Percentiles rank a stretch among this genome's conserved stretches.
These are phyloP conservation scores for Cymbomonas tetramitiformis DNA, from an alignment of 139 green algal genomes.

Conservation along the genomic window DNA sequence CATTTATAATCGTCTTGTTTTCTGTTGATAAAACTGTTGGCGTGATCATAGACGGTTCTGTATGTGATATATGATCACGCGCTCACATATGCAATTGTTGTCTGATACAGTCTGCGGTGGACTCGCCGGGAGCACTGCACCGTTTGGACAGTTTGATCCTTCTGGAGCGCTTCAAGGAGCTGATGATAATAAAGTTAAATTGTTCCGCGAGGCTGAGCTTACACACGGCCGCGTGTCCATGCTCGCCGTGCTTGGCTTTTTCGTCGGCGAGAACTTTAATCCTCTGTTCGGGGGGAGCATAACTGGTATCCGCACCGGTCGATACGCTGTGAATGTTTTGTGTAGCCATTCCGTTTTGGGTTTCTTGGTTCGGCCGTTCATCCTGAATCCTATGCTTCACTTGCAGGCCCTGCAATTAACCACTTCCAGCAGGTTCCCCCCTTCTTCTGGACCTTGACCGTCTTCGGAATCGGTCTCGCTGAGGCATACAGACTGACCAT, in stretches of 20 bases:
- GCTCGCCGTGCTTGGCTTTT: constrained; percentile 54
- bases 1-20: too few species aligned
- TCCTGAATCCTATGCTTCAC: neutral
- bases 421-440: constrained; percentile 59
- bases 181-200: too few species aligned
- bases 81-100: too few species aligned
- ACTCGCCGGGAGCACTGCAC: too few species aligned
- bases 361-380: too few species aligned
- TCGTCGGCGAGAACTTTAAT: constrained; percentile 41
- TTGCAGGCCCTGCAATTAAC: constrained; percentile 50
- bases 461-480: constrained; percentile 50
- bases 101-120: too few species aligned
- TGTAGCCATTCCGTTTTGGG: too few species aligned
- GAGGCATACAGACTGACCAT: constrained; percentile 50
- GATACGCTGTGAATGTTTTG: neutral
- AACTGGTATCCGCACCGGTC: neutral
- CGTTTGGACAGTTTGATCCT: too few species aligned
- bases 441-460: constrained; percentile 45
- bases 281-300: neutral
- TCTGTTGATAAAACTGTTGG: too few species aligned
- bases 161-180: too few species aligned
- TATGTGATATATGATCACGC: too few species aligned
- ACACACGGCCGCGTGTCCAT: constrained; percentile 57
- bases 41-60: too few species aligned
- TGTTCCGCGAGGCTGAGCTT: constrained; percentile 56